These are phyloP conservation scores for Komagataella populi DNA, from an alignment of 805 yeast genomes.

Conservation along the genomic window DNA sequence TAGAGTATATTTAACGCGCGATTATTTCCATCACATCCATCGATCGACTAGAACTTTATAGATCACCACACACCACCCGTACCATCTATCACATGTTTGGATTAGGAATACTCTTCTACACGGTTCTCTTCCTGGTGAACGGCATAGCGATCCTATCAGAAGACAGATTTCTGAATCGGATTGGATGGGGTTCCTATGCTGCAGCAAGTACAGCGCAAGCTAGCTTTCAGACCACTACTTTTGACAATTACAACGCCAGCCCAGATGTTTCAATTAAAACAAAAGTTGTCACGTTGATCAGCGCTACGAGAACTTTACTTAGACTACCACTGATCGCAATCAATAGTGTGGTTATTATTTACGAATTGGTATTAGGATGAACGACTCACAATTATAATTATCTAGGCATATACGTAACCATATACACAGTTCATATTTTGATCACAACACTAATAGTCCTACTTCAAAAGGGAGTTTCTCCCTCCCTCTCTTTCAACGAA, in stretches of 20 bases:
- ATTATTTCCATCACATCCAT: too few relatives aligned
- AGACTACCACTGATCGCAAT: constrained; percentile 44
- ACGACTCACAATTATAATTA: neutral
- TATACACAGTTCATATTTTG: neutral
- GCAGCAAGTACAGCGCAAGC: constrained; percentile 2
- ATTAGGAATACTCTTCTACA: constrained; percentile 37
- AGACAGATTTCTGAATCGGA: constrained; percentile 43
- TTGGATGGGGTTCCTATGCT: constrained; percentile 13
- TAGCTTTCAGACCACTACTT: constrained; percentile 8
- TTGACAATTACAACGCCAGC: constrained; percentile 2
- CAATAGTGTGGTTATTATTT: constrained; percentile 35
- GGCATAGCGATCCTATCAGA: constrained; percentile 48
- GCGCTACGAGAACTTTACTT: constrained; percentile 45
- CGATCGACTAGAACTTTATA: neutral
- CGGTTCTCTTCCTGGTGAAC: constrained; percentile 35
- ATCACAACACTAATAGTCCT: neutral
- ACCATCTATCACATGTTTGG: constrained; percentile 30
- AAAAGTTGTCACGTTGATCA: constrained; percentile 35
- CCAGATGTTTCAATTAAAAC: constrained; percentile 20
- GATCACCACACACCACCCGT: neutral
- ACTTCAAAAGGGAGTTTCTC: neutral
- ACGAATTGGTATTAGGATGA: constrained; percentile 38
- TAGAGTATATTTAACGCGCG: neutral
- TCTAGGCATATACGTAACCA: neutral
- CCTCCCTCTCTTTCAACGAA: neutral